These are phyloP conservation scores for Lizonia empirigonia DNA, from an alignment of 2,329 filamentous ascomycete genomes.

Conservation along the genomic window DNA sequence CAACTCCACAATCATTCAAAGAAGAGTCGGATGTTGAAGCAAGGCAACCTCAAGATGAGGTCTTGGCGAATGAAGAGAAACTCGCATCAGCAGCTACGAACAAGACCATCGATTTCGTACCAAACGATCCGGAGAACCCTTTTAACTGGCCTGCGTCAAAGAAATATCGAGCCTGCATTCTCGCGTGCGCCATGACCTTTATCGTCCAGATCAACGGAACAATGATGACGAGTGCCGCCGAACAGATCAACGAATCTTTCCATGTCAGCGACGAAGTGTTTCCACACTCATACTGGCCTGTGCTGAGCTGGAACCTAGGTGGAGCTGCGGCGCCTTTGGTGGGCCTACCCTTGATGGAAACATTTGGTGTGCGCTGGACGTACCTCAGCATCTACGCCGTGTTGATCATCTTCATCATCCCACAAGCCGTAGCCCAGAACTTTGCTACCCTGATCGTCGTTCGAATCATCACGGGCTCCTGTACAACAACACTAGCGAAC, in stretches of 20 bases:
- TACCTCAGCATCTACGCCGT: conserved; percentile 51
- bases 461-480: conserved; percentile 53
- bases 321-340: conserved; percentile 51
- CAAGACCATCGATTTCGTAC: conserved; percentile 25
- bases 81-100: conserved; percentile 1
- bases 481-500: conserved; percentile 52
- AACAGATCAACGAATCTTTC: conserved; percentile 49
- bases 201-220: conserved; percentile 42
- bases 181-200: conserved; percentile 52
- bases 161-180: conserved; percentile 52
- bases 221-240: conserved; percentile 40
- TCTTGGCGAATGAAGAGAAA: background rate
- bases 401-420: conserved; percentile 51
- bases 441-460: conserved; percentile 54
- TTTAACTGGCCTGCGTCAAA: conserved; percentile 52
- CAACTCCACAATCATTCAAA: conserved; percentile 4
- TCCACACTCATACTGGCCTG: conserved; percentile 50
- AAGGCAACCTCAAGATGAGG: background rate
- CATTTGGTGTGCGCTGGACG: conserved; percentile 52
- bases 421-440: conserved; percentile 52
- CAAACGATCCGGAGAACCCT: conserved; percentile 36
- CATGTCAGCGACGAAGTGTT: conserved; percentile 47
- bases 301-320: conserved; percentile 51
- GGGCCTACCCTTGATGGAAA: conserved; percentile 53
- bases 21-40: conserved; percentile 2